Base-by-base conservation (phyloP, 495 filamentous ascomycete species). In the Podospora pseudocomata region DNA sequence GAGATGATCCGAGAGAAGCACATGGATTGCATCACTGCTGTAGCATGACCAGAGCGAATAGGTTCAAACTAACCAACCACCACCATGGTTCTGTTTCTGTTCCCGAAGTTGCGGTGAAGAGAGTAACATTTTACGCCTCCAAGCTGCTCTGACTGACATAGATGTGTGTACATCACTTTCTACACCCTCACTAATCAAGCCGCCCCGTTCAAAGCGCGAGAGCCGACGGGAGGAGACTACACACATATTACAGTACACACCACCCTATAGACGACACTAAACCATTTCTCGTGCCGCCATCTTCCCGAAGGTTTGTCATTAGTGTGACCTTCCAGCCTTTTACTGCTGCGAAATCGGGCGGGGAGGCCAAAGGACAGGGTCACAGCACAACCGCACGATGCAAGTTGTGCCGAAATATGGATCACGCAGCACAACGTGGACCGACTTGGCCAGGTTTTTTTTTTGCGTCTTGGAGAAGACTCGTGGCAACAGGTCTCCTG, bases 51-150 rank as follows among this genome's bases (percentile, higher is more conserved):
- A 62, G 53, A 61, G 61, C 72, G 57, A 34, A 55, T 28, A 53
- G 28, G 34, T 60, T 57, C 34, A 32, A 39, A 23, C 34, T 28
- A 62, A n/a, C 23, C 56, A 49, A 49, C 39, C 5, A 49, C 39
- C 39, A 49, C n/a, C 6, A 23, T 58, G n/a, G n/a, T 58, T 58
- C 64, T 53, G 5, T 58, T 34, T 63, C 59, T 53, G 66, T 19
- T 39, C 69, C 65, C 70, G 65, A 72, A 72, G 49, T 72, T 72
- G 67, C 70, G 70, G 70, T 72, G 70, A 72, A 44, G 23, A 13
- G 23, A 58, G 55, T 58, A 58, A 61, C 49, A 63, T 61, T 58
- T 30, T 62, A 49, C 39, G 39, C 39, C 39, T 49, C 39, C 15
- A 16, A 16, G 39, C 39, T 49, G 39, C 39, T 49, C 39, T 49